phyloP scores from a whole-genome alignment of 345 rosid genomes.

The Aquilaria yunnanensis region DNA sequence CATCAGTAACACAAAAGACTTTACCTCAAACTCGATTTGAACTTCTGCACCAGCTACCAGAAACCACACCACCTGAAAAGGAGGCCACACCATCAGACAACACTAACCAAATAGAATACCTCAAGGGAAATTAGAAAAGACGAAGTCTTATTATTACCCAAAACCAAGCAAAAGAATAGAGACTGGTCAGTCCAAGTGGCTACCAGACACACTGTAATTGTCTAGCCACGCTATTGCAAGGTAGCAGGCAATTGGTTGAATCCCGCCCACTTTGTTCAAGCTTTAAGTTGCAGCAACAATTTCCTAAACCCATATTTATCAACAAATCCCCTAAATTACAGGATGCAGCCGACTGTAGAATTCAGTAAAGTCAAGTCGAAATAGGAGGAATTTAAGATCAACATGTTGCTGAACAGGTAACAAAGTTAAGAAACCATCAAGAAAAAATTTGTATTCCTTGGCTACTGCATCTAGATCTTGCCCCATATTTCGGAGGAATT shows the following conservation, averaged over 20 bases:
- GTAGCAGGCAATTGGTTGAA: slow-evolving; percentile 6
- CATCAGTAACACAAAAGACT: slow-evolving; percentile 2
- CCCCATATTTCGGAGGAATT: slow-evolving; percentile 76
- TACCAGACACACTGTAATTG: slow-evolving; percentile 17
- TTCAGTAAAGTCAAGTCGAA: slow-evolving; percentile 95
- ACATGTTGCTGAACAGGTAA: slow-evolving; percentile 87
- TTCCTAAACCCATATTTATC: slow-evolving; percentile 9
- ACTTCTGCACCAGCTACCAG: slow-evolving; percentile 25
- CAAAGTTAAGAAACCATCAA: slow-evolving; percentile 73
- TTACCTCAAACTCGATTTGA: slow-evolving; percentile 26
- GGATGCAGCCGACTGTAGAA: slow-evolving; percentile 66
- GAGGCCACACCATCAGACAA: slow-evolving; percentile 12
- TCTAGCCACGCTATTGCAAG: slow-evolving; percentile 13
- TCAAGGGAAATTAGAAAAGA: not conserved
- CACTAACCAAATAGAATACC: not conserved
- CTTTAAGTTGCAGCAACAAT: slow-evolving; percentile 10
- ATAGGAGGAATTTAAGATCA: slow-evolving; percentile 88
- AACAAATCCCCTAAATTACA: slow-evolving; percentile 29
- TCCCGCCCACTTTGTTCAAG: slow-evolving; percentile 4
- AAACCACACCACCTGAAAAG: slow-evolving; percentile 35
- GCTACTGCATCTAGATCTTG: slow-evolving; percentile 71
- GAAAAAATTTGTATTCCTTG: slow-evolving; percentile 64
- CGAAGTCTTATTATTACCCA: slow-evolving; percentile 25
- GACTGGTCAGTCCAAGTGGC: slow-evolving; percentile 22
- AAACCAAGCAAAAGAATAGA: slow-evolving; percentile 16